These are phyloP conservation scores for Metarhizium brunneum DNA, from an alignment of 2,329 filamentous ascomycete genomes.

Conservation along the genomic window DNA sequence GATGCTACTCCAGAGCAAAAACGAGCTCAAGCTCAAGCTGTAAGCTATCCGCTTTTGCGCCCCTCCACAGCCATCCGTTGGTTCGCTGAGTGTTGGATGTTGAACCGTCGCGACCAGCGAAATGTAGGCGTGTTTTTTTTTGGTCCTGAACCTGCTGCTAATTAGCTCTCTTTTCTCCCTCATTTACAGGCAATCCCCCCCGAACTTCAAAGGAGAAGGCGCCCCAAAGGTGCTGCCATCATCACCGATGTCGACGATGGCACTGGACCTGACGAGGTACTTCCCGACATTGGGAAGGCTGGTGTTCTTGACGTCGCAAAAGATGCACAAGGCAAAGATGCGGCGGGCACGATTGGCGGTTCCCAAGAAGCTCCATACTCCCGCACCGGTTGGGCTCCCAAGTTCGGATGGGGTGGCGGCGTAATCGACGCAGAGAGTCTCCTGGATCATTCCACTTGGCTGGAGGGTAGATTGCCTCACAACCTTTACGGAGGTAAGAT, in stretches of 20 bases:
- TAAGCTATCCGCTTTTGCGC: conserved; percentile 33
- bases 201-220: conserved; percentile 26
- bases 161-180: conserved; percentile 1
- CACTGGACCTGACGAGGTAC: conserved; percentile 59
- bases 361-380: conserved; percentile 38
- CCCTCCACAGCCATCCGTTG: background rate
- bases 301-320: conserved; percentile 51
- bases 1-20: conserved; percentile 79
- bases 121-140: conserved; percentile 10
- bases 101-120: background rate
- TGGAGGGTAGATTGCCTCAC: conserved; percentile 78
- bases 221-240: conserved; percentile 55
- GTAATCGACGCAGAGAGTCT: conserved; percentile 54
- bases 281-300: conserved; percentile 64
- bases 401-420: conserved; percentile 61
- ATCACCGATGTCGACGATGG: conserved; percentile 74
- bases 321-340: conserved; percentile 38
- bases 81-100: background rate
- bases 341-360: conserved; percentile 41
- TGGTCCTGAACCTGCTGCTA: conserved; percentile 4
- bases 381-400: conserved; percentile 77
- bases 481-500: conserved; percentile 75
- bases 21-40: conserved; percentile 65
- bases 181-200: conserved; percentile 24
- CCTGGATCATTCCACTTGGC: conserved; percentile 78